These are phyloP conservation scores for Pichia occidentalis DNA, from an alignment of 805 yeast genomes.

Conservation along the genomic window DNA sequence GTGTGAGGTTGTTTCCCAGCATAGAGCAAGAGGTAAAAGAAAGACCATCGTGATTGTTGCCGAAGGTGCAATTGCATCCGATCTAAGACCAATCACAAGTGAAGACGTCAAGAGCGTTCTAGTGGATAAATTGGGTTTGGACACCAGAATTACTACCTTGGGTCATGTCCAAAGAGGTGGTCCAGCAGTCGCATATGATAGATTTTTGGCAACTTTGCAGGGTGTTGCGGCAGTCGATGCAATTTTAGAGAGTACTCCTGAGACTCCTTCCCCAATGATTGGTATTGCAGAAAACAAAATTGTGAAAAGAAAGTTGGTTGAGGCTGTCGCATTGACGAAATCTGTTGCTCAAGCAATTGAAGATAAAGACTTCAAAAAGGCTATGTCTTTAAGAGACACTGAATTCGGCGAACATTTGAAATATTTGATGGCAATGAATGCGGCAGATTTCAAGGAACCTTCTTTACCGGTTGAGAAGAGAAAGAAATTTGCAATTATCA, in stretches of 20 bases:
- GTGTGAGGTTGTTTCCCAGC: constrained; percentile 55
- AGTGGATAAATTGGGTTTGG: constrained; percentile 56
- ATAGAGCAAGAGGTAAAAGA: constrained; percentile 66
- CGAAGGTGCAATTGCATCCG: constrained; percentile 74
- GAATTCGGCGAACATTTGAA: constrained; percentile 59
- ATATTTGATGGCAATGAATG: constrained; percentile 58
- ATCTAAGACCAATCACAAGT: constrained; percentile 59
- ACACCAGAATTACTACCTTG: constrained; percentile 69
- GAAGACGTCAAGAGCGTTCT: constrained; percentile 60
- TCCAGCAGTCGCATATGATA: constrained; percentile 68
- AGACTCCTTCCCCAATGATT: constrained; percentile 74
- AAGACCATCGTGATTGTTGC: constrained; percentile 77
- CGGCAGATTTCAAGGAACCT: constrained; percentile 64
- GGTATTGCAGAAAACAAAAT: constrained; percentile 67
- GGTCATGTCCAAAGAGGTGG: constrained; percentile 87
- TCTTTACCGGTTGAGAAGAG: constrained; percentile 46
- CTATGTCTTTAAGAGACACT: constrained; percentile 65
- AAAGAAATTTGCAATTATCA: constrained; percentile 60
- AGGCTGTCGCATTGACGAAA: constrained; percentile 66
- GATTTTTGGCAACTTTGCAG: constrained; percentile 67
- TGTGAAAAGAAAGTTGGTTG: constrained; percentile 59
- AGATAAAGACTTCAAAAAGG: constrained; percentile 58
- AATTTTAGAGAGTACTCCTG: constrained; percentile 59
- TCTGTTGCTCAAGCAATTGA: constrained; percentile 67
- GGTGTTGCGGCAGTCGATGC: constrained; percentile 81